Conservation (phyloP, 176 grass and related monocot genomes). For the Oryza glaberrima region DNA sequence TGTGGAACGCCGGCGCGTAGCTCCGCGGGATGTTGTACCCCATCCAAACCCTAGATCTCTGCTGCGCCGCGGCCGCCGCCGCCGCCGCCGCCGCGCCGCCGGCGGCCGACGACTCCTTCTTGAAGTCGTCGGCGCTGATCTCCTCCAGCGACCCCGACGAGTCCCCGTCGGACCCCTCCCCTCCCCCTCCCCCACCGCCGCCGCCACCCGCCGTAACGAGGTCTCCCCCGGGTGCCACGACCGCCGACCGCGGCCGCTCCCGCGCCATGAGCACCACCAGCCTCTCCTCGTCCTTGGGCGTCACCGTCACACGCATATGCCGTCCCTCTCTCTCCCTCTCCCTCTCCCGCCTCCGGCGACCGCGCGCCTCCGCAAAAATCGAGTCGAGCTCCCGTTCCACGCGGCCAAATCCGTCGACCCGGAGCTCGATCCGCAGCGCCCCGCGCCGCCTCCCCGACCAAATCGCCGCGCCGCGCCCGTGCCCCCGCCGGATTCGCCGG, state of each 20-base stretch:
- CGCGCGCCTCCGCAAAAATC: no score
- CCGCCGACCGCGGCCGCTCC: conserved; percentile 59
- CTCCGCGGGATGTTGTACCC: conserved; percentile 79
- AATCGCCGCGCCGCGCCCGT: neutral
- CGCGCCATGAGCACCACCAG: conserved; percentile 52
- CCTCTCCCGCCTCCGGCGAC: neutral
- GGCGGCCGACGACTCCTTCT: conserved; percentile 34
- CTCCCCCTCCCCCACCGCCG: conserved; percentile 51
- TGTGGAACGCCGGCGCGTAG: conserved; percentile 74
- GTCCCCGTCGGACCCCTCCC: conserved; percentile 61
- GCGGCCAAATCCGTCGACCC: conserved; percentile 29
- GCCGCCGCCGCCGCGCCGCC: neutral
- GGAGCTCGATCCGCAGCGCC: conserved; percentile 23
- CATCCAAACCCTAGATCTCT: conserved; percentile 79
- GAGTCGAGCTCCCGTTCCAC: conserved; percentile 39
- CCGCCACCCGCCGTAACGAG: conserved; percentile 14
- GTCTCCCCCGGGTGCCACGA: conserved; percentile 53
- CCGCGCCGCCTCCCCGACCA: neutral
- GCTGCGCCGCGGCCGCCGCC: neutral
- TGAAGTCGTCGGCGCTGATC: conserved; percentile 75
- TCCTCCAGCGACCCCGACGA: conserved; percentile 72
- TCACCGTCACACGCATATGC: conserved; percentile 51
- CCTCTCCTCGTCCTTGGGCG: conserved; percentile 52
- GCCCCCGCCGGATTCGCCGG: conserved; percentile 1
- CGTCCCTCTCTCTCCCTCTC: neutral